Base-by-base conservation (phyloP, 352 stramenopile genomes). In the Stramenopiles sp. region DNA sequence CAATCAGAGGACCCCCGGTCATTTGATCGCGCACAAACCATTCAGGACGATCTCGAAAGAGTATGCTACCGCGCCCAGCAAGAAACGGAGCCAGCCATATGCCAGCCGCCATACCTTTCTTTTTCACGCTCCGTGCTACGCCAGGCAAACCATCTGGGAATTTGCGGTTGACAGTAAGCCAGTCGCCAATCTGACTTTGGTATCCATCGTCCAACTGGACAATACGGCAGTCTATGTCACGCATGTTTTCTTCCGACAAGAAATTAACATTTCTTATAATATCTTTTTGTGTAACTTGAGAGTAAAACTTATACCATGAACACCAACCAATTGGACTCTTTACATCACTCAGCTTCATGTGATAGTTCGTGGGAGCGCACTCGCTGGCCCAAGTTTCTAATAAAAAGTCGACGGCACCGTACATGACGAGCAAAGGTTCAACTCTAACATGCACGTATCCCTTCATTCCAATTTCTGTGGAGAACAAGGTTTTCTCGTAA, bases 71-170 rank as follows among this genome's bases (percentile, higher is more conserved):
- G 8, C 22, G 71, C 8, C 71, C 71, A 33, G 71, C 71, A 14
- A 78, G 8, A 78, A 78, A 78, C 14, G 71, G 71, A 14, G 71
- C 71, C 22, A 78, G 71, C 71, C 71, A 78, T 78, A 78, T 78
- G 4, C 71, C 71, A 33, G 71, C 71, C 22, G 30, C 71, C 71
- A 78, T 78, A 14, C 71, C 71, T 33, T 78, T 31, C 71, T 78
- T 78, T 78, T 33, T 78, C 4, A 78, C 14, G 4, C 14, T 4
- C 4, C 71, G 71, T 31, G 71, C 71, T 14, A 78, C 71, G 8
- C 71, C 71, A 14, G 71, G 71, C 71, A 78, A 33, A 14, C 71
- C 71, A 78, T 78, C 71, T 33, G 71, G 71, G 14, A 78, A 78
- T 33, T 78, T 78, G 4, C 71, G 71, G 22, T 78, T 78, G 30